A percentile compares a stretch with the other conserved stretches of the same genome.
Evolutionary conservation across 1,284 basidiomycete species (phyloP).

Genomic region (Cerrena zonata): DNA sequence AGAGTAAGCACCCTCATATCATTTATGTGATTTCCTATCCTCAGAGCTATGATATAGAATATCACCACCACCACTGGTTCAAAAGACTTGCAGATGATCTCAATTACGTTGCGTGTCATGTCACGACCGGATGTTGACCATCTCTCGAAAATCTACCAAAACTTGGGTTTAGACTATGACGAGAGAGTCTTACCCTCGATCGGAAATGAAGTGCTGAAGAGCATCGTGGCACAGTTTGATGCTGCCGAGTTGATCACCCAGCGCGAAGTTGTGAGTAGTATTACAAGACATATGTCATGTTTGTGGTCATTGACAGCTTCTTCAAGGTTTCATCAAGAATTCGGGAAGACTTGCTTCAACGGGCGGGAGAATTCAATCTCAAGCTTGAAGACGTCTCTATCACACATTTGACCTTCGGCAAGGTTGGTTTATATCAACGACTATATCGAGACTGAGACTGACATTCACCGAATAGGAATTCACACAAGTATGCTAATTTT

Average conservation of each 20-base stretch:
- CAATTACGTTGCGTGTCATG: conserved; percentile 92
- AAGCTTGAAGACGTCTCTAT: conserved; percentile 97
- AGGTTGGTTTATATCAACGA: conserved; percentile 37
- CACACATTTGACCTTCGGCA: conserved; percentile 79
- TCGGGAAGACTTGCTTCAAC: conserved; percentile 84
- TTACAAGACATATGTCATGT: not conserved
- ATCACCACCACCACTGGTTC: conserved; percentile 96
- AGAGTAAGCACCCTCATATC: conserved; percentile 46
- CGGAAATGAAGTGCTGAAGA: conserved; percentile 96
- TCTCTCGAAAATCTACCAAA: conserved; percentile 91
- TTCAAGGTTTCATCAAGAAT: conserved; percentile 86
- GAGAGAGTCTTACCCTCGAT: conserved; percentile 91
- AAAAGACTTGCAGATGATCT: conserved; percentile 97
- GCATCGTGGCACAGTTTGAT: conserved; percentile 97
- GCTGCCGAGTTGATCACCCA: conserved; percentile 94
- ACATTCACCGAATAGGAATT: conserved; percentile 59
- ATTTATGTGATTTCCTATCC: not conserved
- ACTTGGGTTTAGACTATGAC: conserved; percentile 92
- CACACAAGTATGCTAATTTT: conserved; percentile 46
- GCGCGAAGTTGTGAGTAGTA: conserved; percentile 66
- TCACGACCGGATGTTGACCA: conserved; percentile 88
- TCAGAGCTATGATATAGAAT: conserved; percentile 51
- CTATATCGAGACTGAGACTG: too few relatives aligned
- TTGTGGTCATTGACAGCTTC: conserved; percentile 1
- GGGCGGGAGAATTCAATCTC: conserved; percentile 95